A percentile compares a stretch with the other conserved stretches of the same genome.
Conservation (phyloP, 2,329 filamentous ascomycete species). For the Paecilomyces sp. region DNA sequence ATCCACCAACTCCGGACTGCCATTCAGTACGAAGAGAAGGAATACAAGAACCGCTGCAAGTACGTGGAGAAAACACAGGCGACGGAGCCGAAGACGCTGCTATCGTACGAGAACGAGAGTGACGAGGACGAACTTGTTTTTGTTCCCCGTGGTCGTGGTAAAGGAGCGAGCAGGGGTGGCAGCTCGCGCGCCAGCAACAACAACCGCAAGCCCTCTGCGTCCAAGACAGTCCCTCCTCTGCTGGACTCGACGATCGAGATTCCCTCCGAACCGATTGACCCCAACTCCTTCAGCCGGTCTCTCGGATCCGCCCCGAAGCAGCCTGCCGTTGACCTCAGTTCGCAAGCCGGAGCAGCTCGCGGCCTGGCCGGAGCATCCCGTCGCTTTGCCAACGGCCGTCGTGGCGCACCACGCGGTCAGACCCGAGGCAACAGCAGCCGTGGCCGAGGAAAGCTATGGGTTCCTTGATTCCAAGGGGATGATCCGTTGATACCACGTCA, state of each 20-base stretch:
- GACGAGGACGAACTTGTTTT: conserved; percentile 44
- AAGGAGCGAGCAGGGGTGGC: conserved; percentile 20
- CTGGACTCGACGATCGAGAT: conserved; percentile 32
- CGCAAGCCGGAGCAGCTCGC: conserved; percentile 25
- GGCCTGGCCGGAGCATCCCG: conserved; percentile 27
- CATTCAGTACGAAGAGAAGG: conserved; percentile 40
- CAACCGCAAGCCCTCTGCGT: conserved; percentile 22
- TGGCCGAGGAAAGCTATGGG: conserved; percentile 38
- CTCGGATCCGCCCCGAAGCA: conserved; percentile 23
- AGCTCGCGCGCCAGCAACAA: conserved; percentile 15
- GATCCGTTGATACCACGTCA: neutral
- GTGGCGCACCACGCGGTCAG: conserved; percentile 24
- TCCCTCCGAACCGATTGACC: conserved; percentile 41
- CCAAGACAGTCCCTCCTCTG: conserved; percentile 14
- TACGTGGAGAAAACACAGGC: conserved; percentile 37
- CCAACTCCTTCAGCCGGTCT: conserved; percentile 41
- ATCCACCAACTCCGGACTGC: conserved; percentile 41
- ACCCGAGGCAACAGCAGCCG: conserved; percentile 25
- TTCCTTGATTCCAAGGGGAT: conserved; percentile 30
- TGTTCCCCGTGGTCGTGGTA: conserved; percentile 34
- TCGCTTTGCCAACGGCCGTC: conserved; percentile 21
- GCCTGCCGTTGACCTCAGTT: conserved; percentile 22
- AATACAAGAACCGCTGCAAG: conserved; percentile 39
- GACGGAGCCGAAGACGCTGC: conserved; percentile 35
- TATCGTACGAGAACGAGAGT: conserved; percentile 42